Conservation (phyloP, 257 asterid species). For the Sherardia arvensis region DNA sequence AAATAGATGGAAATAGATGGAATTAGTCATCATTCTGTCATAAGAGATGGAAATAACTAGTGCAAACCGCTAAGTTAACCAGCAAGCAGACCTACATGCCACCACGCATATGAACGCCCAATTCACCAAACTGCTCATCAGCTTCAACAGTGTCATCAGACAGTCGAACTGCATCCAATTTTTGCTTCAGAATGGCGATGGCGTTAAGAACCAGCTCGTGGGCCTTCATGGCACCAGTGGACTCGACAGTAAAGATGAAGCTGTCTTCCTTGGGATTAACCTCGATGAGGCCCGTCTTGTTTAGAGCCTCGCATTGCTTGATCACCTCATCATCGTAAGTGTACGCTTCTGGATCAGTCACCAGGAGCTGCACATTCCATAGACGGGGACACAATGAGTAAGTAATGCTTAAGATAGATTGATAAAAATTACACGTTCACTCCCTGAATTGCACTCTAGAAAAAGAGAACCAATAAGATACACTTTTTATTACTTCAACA, state of each 20-base stretch:
- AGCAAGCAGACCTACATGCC: slow-evolving; percentile 27
- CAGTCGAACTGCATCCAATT: slow-evolving; percentile 88
- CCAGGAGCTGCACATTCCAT: slow-evolving; percentile 40
- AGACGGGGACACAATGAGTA: not conserved
- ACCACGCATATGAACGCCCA: slow-evolving; percentile 99
- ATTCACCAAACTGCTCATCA: slow-evolving; percentile 92
- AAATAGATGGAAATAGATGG: no score
- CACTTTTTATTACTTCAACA: not conserved
- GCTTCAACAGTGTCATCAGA: slow-evolving; percentile 97
- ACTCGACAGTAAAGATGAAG: slow-evolving; percentile 84
- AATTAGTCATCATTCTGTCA: not conserved
- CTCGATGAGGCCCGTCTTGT: slow-evolving; percentile 72
- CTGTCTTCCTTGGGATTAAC: slow-evolving; percentile 85
- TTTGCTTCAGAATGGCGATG: slow-evolving; percentile 77
- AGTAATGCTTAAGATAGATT: not conserved
- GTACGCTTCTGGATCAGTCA: slow-evolving; percentile 79
- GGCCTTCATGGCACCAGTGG: slow-evolving; percentile 87
- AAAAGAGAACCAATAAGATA: not conserved
- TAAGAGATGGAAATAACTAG: not conserved
- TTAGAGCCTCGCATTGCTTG: slow-evolving; percentile 88
- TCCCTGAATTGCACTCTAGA: not conserved
- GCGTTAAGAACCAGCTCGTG: slow-evolving; percentile 81
- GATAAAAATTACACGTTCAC: no score
- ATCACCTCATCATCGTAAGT: slow-evolving; percentile 90
- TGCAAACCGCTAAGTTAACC: not conserved